Percentiles rank a stretch among this genome's conserved stretches.
Conservation (phyloP, 2,329 filamentous ascomycete species). For the Chalaropsis ovoidea region DNA sequence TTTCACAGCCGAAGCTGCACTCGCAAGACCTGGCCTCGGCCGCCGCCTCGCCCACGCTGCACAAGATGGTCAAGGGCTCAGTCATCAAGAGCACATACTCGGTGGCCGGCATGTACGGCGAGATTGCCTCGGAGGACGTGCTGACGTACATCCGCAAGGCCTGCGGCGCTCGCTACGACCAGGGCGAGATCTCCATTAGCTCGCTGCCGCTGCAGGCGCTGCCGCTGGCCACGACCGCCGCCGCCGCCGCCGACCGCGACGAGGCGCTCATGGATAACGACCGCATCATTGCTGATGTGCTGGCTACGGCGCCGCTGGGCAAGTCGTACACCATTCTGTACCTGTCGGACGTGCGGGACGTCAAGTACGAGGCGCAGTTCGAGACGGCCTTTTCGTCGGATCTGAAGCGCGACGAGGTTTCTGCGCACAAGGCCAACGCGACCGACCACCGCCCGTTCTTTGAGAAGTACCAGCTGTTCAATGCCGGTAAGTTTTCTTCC, state of each 20-base stretch:
- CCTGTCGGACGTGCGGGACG: slow-evolving; percentile 45
- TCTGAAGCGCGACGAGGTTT: slow-evolving; percentile 53
- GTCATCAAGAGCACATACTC: slow-evolving; percentile 36
- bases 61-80: slow-evolving; percentile 34
- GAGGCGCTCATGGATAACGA: slow-evolving; percentile 29
- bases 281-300: slow-evolving; percentile 42
- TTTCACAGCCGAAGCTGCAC: slow-evolving; percentile 66
- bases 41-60: slow-evolving; percentile 42
- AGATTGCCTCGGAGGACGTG: slow-evolving; percentile 37
- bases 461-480: slow-evolving; percentile 90
- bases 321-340: slow-evolving; percentile 66
- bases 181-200: slow-evolving; percentile 19
- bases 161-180: slow-evolving; percentile 33
- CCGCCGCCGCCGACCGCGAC: not conserved
- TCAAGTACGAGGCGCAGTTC: slow-evolving; percentile 26
- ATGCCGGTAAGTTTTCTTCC: slow-evolving; percentile 54
- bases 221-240: not conserved
- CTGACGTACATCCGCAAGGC: slow-evolving; percentile 37
- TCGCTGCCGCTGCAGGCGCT: slow-evolving; percentile 23
- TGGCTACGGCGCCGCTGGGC: slow-evolving; percentile 34
- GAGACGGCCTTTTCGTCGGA: slow-evolving; percentile 39
- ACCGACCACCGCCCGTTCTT: slow-evolving; percentile 53
- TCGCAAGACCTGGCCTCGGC: slow-evolving; percentile 50
- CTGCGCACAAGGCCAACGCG: slow-evolving; percentile 35
- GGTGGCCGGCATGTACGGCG: slow-evolving; percentile 50